Evolutionary conservation across 208 protist species (phyloP).

Genomic region (Porcisia deanei): DNA sequence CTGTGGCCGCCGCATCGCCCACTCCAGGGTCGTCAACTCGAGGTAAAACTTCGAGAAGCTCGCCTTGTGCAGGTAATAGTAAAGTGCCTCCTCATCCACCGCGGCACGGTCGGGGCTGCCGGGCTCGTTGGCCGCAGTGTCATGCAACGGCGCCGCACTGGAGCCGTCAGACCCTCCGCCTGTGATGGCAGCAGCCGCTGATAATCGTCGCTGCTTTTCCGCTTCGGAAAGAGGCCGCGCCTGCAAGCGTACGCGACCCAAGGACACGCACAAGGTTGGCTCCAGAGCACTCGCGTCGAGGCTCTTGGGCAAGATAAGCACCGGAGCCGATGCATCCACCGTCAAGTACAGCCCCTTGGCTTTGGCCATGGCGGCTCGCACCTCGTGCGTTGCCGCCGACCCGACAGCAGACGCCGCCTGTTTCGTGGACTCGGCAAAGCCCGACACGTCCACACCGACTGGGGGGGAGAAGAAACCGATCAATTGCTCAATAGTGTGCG

Average conservation of each 20-base stretch:
- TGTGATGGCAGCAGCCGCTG: constrained; percentile 13
- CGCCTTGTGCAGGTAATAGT: constrained; percentile 78
- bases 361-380: constrained; percentile 56
- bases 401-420: constrained; percentile 53
- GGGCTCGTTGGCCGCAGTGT: background rate
- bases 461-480: constrained; percentile 69
- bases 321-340: constrained; percentile 74
- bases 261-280: constrained; percentile 63
- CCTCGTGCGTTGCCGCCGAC: constrained; percentile 63
- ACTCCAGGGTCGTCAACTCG: constrained; percentile 71
- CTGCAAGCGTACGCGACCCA: constrained; percentile 71
- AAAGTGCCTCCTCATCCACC: constrained; percentile 49
- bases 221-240: constrained; percentile 60
- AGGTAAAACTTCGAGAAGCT: constrained; percentile 77
- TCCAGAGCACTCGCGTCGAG: constrained; percentile 40
- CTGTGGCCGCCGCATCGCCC: constrained; percentile 50
- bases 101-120: constrained; percentile 3
- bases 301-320: constrained; percentile 71
- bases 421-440: constrained; percentile 45
- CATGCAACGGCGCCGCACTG: background rate
- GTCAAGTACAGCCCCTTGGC: constrained; percentile 67
- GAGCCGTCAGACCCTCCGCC: background rate
- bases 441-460: constrained; percentile 54
- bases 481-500: constrained; percentile 54
- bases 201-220: constrained; percentile 52